Conservation (phyloP, 306 rosid species). For the Fragaria nilgerrensis region DNA sequence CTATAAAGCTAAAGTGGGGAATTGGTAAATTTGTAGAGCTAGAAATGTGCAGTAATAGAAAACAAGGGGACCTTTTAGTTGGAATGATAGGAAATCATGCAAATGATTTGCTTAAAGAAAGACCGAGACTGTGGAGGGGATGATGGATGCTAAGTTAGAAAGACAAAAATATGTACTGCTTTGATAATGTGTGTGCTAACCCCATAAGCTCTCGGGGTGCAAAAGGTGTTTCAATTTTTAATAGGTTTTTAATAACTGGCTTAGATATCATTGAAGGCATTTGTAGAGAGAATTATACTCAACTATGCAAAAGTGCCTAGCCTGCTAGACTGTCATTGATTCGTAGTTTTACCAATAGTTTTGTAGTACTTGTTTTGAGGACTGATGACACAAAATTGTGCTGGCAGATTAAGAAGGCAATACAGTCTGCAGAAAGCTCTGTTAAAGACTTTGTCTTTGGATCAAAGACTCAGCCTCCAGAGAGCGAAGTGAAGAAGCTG, state of each 20-base stretch:
- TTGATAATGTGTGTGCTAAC: background rate
- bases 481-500: slow-evolving; percentile 33
- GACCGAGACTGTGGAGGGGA: background rate
- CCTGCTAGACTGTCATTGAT: background rate
- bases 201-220: background rate
- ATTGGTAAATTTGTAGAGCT: too few relatives aligned
- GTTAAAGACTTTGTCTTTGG: slow-evolving; percentile 65
- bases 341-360: background rate
- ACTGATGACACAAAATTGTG: slow-evolving; percentile 29
- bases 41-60: background rate
- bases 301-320: background rate
- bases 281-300: background rate
- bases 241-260: background rate
- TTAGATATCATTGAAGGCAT: background rate
- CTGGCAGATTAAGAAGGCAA: slow-evolving; percentile 65
- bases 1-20: background rate
- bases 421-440: slow-evolving; percentile 55
- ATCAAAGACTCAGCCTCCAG: slow-evolving; percentile 48
- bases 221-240: background rate
- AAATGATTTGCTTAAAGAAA: background rate
- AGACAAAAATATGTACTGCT: background rate
- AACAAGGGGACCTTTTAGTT: background rate
- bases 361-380: background rate
- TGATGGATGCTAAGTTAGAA: background rate
- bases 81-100: background rate